Evolutionary conservation across 768 basidiomycete species (phyloP).

Genomic region (Cubamyces sp.): DNA sequence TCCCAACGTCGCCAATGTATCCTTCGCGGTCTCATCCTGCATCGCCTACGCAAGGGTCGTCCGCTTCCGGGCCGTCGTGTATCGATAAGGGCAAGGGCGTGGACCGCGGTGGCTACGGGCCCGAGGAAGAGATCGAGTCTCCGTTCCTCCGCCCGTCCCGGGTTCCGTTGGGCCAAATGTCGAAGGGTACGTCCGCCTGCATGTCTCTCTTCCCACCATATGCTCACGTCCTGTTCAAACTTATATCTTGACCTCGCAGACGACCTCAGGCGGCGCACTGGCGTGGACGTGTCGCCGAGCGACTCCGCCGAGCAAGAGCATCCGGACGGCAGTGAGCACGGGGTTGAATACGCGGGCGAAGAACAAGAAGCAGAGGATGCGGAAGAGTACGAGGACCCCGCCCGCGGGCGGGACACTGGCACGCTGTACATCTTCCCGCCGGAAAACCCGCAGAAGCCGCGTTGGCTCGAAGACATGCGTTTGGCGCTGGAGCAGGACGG

Average conservation of each 20-base stretch:
- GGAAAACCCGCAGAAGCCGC: neutral
- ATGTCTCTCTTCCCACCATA: neutral
- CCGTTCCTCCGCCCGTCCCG: constrained; percentile 2
- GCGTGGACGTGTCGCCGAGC: too few relatives aligned
- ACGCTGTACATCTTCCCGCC: constrained; percentile 11
- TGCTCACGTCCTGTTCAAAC: neutral
- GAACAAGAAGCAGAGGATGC: neutral
- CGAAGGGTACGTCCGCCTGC: neutral
- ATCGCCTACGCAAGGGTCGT: neutral
- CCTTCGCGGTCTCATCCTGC: neutral
- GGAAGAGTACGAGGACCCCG: neutral
- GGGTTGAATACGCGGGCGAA: neutral
- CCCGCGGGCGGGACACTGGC: neutral
- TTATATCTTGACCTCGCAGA: too few relatives aligned
- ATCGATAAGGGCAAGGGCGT: constrained; percentile 13
- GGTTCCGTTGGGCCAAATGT: neutral
- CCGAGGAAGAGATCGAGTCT: neutral
- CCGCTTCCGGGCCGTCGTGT: neutral
- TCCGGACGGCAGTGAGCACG: neutral
- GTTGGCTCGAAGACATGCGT: constrained; percentile 21
- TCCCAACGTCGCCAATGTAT: too few relatives aligned
- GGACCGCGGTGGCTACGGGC: neutral
- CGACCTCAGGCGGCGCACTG: too few relatives aligned
- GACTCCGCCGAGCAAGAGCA: too few relatives aligned
- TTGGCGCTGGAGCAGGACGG: neutral